Percentiles rank a stretch among this genome's conserved stretches.
phyloP scores from a whole-genome alignment of 331 rosid species.

The Acacia concinna region DNA sequence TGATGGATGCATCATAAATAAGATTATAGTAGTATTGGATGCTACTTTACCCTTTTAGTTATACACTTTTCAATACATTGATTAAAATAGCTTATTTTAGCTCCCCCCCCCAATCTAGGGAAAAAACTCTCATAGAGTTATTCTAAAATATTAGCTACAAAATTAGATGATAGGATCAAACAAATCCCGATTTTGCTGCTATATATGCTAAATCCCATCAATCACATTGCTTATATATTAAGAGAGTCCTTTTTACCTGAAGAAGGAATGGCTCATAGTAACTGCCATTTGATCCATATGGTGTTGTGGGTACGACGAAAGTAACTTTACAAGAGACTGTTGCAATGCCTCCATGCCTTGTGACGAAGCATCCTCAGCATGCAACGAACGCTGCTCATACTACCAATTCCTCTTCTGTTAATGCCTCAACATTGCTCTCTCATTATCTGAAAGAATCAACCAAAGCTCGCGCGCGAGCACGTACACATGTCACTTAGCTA shows the following conservation, averaged over 20 bases:
- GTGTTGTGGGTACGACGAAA: conserved; percentile 52
- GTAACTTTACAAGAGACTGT: conserved; percentile 68
- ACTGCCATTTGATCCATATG: conserved; percentile 84
- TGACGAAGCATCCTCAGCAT: conserved; percentile 80
- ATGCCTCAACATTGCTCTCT: conserved; percentile 67
- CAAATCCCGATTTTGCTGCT: not conserved
- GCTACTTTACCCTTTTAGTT: too few relatives aligned
- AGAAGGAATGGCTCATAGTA: conserved; percentile 74
- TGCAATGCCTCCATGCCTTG: conserved; percentile 87
- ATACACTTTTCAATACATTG: too few relatives aligned
- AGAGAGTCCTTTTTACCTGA: conserved; percentile 40
- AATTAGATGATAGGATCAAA: too few relatives aligned
- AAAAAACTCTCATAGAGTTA: too few relatives aligned
- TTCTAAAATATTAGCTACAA: too few relatives aligned
- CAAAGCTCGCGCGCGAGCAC: too few relatives aligned
- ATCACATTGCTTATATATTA: not conserved
- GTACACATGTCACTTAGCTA: too few relatives aligned
- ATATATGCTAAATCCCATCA: not conserved
- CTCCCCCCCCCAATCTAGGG: too few relatives aligned
- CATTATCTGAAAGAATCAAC: conserved; percentile 54
- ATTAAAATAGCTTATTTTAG: too few relatives aligned
- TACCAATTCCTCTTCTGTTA: conserved; percentile 66
- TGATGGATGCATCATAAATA: too few relatives aligned
- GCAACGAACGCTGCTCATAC: conserved; percentile 72
- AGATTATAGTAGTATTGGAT: too few relatives aligned